Evolutionary conservation across 495 filamentous ascomycete genomes (phyloP), one percentile per base, ranked within the genome.

Genomic region (Xylaria intraflava): DNA sequence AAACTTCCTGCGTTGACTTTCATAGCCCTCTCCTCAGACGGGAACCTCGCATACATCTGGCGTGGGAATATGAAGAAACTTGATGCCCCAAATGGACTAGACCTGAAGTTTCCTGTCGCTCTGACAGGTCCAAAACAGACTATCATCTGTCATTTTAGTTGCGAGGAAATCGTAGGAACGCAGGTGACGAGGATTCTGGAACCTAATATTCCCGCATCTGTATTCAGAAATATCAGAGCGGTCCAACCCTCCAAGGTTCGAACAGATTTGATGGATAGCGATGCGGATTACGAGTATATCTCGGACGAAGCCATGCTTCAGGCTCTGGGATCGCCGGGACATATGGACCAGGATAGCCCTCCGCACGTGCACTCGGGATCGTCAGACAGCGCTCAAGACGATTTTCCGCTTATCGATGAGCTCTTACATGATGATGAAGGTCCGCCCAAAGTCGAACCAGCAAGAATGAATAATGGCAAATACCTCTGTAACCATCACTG

Each of bases 81-180:
- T 6, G 75, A 82, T 42, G 78, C 78, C 17, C 49, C 65, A 19
- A 35, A 42, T 3, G 82, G 77, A 1, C 69, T 83, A 11, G 81
- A 86, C 5, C 61, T 91, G 12, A 66, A 74, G 6, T 84, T 96
- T 50, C 72, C 71, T 14, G 82, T 78, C 1, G 69, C 79, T 0
- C 59, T 96, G 38, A 76, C 72, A 8, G 69, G 62, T 7, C 56
- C 72, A 9, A 76, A 75, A 8, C 83, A 92, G 41, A 70, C 65
- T 14, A 74, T 96, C 39, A 71, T 70, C 20, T 93, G 87, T 54
- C 82, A 89, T 66, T 77, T 89, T 11, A 87, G 86, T 69, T 96
- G 93, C 58, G 92, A 96, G 67, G 87, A 89, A 35, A 87, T 96
- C 56, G 89, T 92, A 56, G 94, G 92, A 2, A 96, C 94, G 0